Evolutionary conservation across 148 eudicot genomes (phyloP).

Genomic region (Vaccinium vitisidaea): DNA sequence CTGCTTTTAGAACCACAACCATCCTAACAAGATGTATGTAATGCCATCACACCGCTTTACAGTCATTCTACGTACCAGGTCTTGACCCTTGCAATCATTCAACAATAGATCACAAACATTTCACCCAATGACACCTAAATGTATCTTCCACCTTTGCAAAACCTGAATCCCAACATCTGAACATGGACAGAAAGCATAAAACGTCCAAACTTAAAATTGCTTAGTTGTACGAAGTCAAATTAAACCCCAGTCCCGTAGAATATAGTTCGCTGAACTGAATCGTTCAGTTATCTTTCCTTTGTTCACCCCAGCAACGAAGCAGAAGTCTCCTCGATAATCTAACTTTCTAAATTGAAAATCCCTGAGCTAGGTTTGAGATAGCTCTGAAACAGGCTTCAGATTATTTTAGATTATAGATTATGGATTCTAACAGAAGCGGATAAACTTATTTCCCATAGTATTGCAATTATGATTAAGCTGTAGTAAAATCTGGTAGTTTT

Average conservation of each 20-base stretch:
- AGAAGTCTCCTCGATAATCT: not conserved
- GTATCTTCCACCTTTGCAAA: not conserved
- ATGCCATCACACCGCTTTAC: not conserved
- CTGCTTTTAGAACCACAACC: not conserved
- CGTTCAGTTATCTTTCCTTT: not conserved
- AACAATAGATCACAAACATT: not conserved
- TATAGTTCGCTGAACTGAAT: not conserved
- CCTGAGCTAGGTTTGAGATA: no score
- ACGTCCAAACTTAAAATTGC: not conserved
- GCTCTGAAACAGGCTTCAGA: no score
- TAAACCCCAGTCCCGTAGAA: not conserved
- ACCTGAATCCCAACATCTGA: not conserved
- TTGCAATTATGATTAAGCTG: no score
- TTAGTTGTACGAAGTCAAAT: not conserved
- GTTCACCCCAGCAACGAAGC: constrained; percentile 1
- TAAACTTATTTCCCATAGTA: no score
- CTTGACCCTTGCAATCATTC: not conserved
- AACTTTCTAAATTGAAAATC: not conserved
- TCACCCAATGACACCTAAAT: not conserved
- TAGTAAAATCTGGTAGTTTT: no score
- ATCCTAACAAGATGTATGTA: not conserved
- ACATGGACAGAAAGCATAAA: not conserved
- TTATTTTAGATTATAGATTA: no score
- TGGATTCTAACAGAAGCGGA: no score
- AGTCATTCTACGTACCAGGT: not conserved